phyloP scores from a whole-genome alignment of 2,329 filamentous ascomycete genomes.

The Stachybotrys echinatus region DNA sequence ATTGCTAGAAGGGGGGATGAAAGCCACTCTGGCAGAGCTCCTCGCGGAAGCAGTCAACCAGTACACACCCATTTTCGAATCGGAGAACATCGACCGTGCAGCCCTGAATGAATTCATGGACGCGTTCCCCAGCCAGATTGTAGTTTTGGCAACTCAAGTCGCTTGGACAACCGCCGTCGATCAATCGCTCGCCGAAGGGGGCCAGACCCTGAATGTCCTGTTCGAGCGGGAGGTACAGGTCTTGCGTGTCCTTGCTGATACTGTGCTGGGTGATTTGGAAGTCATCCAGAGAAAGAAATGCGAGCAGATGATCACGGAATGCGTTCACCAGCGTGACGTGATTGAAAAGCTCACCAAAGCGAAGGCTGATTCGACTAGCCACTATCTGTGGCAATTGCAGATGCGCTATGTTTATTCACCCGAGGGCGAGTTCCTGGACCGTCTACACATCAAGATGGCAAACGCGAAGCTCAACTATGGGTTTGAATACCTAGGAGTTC shows the following conservation, averaged over 20 bases:
- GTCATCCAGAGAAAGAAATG: conserved; percentile 90
- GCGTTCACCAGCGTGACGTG: conserved; percentile 92
- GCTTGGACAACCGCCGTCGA: conserved; percentile 91
- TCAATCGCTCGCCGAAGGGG: conserved; percentile 66
- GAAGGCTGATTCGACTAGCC: conserved; percentile 68
- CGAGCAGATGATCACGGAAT: conserved; percentile 97
- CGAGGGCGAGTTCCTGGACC: conserved; percentile 75
- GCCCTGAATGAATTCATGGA: conserved; percentile 77
- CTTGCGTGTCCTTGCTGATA: conserved; percentile 78
- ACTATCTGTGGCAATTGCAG: conserved; percentile 90
- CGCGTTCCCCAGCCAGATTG: conserved; percentile 86
- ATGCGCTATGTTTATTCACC: conserved; percentile 93
- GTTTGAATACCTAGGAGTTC: conserved; percentile 95
- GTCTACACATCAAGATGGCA: conserved; percentile 90
- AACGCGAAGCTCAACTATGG: conserved; percentile 94
- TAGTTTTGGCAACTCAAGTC: conserved; percentile 88
- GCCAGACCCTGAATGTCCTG: conserved; percentile 61
- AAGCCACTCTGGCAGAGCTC: conserved; percentile 84
- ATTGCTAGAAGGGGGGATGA: conserved; percentile 88
- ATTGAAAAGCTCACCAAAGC: conserved; percentile 79
- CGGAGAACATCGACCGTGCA: conserved; percentile 61
- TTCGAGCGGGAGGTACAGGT: conserved; percentile 81
- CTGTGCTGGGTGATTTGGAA: conserved; percentile 85
- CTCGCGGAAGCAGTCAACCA: conserved; percentile 80
- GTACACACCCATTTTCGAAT: conserved; percentile 73